A percentile compares a stretch with the other conserved stretches of the same genome.
Evolutionary conservation across 2,329 filamentous ascomycete species (phyloP).

Genomic region (Fusarium secorum): DNA sequence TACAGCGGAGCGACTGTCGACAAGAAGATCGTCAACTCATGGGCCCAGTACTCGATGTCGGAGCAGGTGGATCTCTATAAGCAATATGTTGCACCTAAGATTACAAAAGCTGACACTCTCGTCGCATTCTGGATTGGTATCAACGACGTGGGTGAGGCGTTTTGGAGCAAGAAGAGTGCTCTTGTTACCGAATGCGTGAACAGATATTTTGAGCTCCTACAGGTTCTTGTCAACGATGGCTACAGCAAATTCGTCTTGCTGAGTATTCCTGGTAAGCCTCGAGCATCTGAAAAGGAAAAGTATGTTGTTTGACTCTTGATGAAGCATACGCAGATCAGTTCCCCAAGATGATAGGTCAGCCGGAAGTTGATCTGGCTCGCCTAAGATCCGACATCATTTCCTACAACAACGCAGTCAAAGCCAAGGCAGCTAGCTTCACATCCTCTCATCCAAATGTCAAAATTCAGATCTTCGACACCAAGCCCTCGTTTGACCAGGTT

Average conservation of each 20-base stretch:
- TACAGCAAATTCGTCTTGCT: slow-evolving; percentile 22
- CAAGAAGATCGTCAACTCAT: slow-evolving; percentile 29
- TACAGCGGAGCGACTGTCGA: slow-evolving; percentile 33
- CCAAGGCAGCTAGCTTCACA: slow-evolving; percentile 7
- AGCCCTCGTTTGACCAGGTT: slow-evolving; percentile 20
- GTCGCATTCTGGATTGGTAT: slow-evolving; percentile 35
- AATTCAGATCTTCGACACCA: slow-evolving; percentile 21
- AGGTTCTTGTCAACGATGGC: slow-evolving; percentile 11
- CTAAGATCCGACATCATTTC: slow-evolving; percentile 18
- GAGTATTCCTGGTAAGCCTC: slow-evolving; percentile 8
- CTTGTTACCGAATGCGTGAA: slow-evolving; percentile 20
- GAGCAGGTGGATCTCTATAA: slow-evolving; percentile 32
- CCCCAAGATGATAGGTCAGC: slow-evolving; percentile 22
- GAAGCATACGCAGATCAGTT: slow-evolving; percentile 23
- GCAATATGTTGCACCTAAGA: slow-evolving; percentile 19
- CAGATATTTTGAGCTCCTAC: slow-evolving; percentile 29
- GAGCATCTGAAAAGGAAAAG: rapidly evolving
- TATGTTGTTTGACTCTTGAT: background rate
- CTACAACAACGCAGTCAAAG: slow-evolving; percentile 21
- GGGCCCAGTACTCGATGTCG: slow-evolving; percentile 26
- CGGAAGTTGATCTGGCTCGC: slow-evolving; percentile 1
- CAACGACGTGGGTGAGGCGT: slow-evolving; percentile 33
- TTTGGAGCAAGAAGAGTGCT: slow-evolving; percentile 24
- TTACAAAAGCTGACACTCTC: background rate
- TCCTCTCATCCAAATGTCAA: slow-evolving; percentile 10